These are phyloP conservation scores for Neospermospora avenae DNA, from an alignment of 2,329 filamentous ascomycete species.

Conservation along the genomic window DNA sequence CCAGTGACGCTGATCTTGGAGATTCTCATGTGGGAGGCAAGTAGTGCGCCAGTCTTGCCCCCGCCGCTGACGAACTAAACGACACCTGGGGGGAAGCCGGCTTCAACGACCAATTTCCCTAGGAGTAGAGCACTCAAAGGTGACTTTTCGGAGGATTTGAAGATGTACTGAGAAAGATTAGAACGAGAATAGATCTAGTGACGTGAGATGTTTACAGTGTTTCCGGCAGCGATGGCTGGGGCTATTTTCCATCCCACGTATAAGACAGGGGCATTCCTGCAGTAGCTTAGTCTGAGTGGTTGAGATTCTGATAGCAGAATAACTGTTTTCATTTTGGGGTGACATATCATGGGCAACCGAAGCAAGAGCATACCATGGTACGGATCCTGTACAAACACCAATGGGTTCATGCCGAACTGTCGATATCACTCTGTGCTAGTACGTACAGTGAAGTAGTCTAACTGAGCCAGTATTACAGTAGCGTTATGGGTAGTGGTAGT, in stretches of 20 bases:
- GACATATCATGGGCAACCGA: neutral
- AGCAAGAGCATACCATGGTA: conserved; percentile 37
- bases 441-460: conserved; percentile 47
- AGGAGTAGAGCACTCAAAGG: conserved; percentile 52
- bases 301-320: too few species aligned
- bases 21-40: conserved; percentile 39
- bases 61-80: conserved; percentile 41
- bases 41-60: conserved; percentile 36
- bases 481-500: too few species aligned
- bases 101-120: conserved; percentile 26
- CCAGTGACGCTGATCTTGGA: conserved; percentile 42
- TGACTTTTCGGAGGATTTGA: conserved; percentile 62
- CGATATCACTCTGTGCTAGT: conserved; percentile 42
- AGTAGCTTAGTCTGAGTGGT: too few species aligned
- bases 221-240: conserved; percentile 56
- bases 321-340: conserved; percentile 26
- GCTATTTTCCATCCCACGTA: conserved; percentile 53
- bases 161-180: conserved; percentile 40
- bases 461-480: conserved; percentile 35
- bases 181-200: neutral
- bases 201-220: conserved; percentile 36
- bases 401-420: conserved; percentile 37
- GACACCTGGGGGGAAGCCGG: conserved; percentile 37
- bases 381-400: conserved; percentile 51
- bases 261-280: conserved; percentile 47